These are phyloP conservation scores for Yamadazyma scolyti DNA, from an alignment of 805 yeast species.

Conservation along the genomic window DNA sequence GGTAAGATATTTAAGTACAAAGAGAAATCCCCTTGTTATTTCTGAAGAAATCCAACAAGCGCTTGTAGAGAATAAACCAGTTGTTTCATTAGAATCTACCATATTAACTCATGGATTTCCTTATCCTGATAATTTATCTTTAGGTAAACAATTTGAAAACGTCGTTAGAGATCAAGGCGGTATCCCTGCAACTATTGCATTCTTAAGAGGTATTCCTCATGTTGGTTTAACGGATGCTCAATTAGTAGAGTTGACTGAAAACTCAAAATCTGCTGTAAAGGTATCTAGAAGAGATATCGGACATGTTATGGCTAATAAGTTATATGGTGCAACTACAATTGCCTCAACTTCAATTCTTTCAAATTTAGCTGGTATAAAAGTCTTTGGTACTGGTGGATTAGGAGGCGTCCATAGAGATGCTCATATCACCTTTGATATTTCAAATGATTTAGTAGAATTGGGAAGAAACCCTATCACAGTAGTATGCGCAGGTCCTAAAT, in stretches of 20 bases:
- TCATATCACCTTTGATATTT: slow-evolving; percentile 69
- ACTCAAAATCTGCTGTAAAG: slow-evolving; percentile 42
- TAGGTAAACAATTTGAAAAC: slow-evolving; percentile 69
- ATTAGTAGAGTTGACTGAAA: slow-evolving; percentile 48
- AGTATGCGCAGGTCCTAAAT: slow-evolving; percentile 91
- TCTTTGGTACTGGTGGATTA: slow-evolving; percentile 90
- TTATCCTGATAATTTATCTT: slow-evolving; percentile 65
- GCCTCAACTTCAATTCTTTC: slow-evolving; percentile 87
- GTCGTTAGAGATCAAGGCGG: slow-evolving; percentile 61
- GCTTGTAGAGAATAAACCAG: slow-evolving; percentile 51
- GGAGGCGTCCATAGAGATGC: slow-evolving; percentile 90
- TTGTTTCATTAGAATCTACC: slow-evolving; percentile 83
- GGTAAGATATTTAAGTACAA: too few species aligned
- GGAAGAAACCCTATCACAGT: slow-evolving; percentile 82
- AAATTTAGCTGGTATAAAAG: slow-evolving; percentile 67
- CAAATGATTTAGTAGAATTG: slow-evolving; percentile 84
- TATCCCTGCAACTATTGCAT: slow-evolving; percentile 82
- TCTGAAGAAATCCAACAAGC: slow-evolving; percentile 65
- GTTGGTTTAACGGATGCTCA: slow-evolving; percentile 59
- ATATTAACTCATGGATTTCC: slow-evolving; percentile 90
- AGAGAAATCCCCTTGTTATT: slow-evolving; percentile 20
- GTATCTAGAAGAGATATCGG: slow-evolving; percentile 82
- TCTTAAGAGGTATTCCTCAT: slow-evolving; percentile 64
- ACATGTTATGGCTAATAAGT: slow-evolving; percentile 54
- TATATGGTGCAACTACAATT: slow-evolving; percentile 87